A percentile compares a stretch with the other conserved stretches of the same genome.
These are phyloP conservation scores for Fusarium sp. DNA, from an alignment of 2,329 filamentous ascomycete genomes.

Conservation along the genomic window DNA sequence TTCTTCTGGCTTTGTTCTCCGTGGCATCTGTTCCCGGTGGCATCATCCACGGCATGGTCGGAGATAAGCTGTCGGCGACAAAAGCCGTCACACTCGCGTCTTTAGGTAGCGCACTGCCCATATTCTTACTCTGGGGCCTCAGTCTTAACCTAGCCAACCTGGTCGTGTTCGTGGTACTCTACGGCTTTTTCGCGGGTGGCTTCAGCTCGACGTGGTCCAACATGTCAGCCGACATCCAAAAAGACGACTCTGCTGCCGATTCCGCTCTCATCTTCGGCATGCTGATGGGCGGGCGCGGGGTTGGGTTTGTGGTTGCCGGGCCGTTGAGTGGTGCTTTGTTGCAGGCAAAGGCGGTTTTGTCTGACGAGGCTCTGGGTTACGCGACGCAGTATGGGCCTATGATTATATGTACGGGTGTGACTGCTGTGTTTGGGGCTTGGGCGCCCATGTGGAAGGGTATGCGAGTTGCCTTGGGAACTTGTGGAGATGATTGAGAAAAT, in stretches of 20 bases:
- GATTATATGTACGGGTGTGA: conserved; percentile 51
- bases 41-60: conserved; percentile 66
- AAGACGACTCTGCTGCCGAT: conserved; percentile 43
- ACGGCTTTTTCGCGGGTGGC: conserved; percentile 73
- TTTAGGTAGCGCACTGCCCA: conserved; percentile 65
- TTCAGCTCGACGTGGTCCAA: conserved; percentile 73
- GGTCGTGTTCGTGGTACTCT: conserved; percentile 69
- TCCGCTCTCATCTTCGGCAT: conserved; percentile 50
- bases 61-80: conserved; percentile 63
- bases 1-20: conserved; percentile 69
- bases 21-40: conserved; percentile 68
- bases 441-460: conserved; percentile 53
- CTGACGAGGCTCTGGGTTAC: conserved; percentile 47
- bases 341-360: conserved; percentile 35
- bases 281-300: conserved; percentile 49
- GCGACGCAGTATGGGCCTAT: conserved; percentile 51
- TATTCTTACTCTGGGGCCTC: conserved; percentile 71
- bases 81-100: conserved; percentile 68
- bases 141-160: conserved; percentile 64
- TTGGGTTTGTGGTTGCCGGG: conserved; percentile 48
- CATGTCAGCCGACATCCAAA: conserved; percentile 58
- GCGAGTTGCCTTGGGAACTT: conserved; percentile 6
- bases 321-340: conserved; percentile 49
- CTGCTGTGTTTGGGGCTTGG: conserved; percentile 50
- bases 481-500: conserved; percentile 61